phyloP scores from a whole-genome alignment of 23 red algal species.

The Gracilaria caudata region DNA sequence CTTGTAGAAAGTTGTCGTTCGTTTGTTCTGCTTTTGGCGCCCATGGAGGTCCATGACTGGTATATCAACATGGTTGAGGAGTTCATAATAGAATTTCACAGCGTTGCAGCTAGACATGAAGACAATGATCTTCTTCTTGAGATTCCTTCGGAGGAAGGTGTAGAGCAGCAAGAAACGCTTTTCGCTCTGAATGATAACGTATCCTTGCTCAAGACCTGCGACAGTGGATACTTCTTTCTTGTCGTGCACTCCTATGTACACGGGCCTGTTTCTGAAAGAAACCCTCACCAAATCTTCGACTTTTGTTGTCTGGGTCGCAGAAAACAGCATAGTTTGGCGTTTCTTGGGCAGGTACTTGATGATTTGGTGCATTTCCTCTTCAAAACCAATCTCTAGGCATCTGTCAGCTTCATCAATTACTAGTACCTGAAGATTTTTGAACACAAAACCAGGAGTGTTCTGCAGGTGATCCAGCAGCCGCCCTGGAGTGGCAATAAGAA shows the following conservation, averaged over 20 bases:
- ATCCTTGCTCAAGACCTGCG: slow-evolving; percentile 94
- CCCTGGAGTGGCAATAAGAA: slow-evolving; percentile 96
- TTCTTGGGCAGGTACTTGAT: slow-evolving; percentile 86
- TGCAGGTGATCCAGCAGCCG: slow-evolving; percentile 96
- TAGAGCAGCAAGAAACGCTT: slow-evolving; percentile 89
- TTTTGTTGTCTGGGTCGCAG: slow-evolving; percentile 97
- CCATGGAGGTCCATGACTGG: slow-evolving; percentile 97
- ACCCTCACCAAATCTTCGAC: slow-evolving; percentile 96
- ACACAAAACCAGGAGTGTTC: slow-evolving; percentile 92
- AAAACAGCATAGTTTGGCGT: slow-evolving; percentile 97
- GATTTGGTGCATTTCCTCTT: slow-evolving; percentile 97
- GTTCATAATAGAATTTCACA: slow-evolving; percentile 97
- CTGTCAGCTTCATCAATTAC: slow-evolving; percentile 99
- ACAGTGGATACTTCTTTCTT: slow-evolving; percentile 82
- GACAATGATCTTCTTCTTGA: slow-evolving; percentile 99
- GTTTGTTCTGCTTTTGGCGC: slow-evolving; percentile 98
- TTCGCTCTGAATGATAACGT: slow-evolving; percentile 84
- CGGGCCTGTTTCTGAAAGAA: slow-evolving; percentile 91
- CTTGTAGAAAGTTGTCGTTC: slow-evolving; percentile 96
- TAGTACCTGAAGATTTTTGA: slow-evolving; percentile 71
- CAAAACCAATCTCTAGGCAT: slow-evolving; percentile 97
- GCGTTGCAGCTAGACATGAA: slow-evolving; percentile 99
- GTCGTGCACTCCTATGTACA: slow-evolving; percentile 96
- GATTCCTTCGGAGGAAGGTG: slow-evolving; percentile 92
- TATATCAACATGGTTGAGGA: slow-evolving; percentile 97